Evolutionary conservation across 1,284 basidiomycete species (phyloP).

Genomic region (Pseudozyma pruni): DNA sequence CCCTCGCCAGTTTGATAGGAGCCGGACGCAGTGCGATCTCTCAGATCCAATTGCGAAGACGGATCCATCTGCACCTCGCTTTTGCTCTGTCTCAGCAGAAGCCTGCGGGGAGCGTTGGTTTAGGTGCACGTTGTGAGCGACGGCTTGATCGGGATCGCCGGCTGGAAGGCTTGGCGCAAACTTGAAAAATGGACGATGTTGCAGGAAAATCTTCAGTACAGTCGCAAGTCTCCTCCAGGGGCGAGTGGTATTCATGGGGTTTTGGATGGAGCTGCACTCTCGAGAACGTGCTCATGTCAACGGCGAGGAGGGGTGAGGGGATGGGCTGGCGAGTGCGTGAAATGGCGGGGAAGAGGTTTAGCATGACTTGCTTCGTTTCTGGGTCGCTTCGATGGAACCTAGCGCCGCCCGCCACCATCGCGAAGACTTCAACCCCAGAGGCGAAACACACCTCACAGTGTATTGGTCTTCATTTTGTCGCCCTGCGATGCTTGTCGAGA

Average conservation of each 20-base stretch:
- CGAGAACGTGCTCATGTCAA: slow-evolving; percentile 14
- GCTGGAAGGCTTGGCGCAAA: slow-evolving; percentile 2
- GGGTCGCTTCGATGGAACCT: background rate
- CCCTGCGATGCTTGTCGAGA: no score
- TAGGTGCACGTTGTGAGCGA: slow-evolving; percentile 11
- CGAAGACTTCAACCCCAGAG: no score
- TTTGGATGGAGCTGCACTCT: slow-evolving; percentile 5
- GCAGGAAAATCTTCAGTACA: no score
- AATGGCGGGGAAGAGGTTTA: slow-evolving; percentile 13
- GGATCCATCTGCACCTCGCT: no score
- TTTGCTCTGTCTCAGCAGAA: background rate
- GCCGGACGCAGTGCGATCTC: no score
- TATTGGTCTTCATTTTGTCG: no score
- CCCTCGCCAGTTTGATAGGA: no score
- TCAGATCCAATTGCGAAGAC: no score
- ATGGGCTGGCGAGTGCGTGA: slow-evolving; percentile 5
- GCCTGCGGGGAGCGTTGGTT: slow-evolving; percentile 1
- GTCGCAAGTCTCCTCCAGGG: no score
- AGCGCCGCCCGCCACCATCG: background rate
- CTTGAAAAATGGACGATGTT: background rate
- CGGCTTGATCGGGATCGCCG: slow-evolving; percentile 25
- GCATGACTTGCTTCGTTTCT: background rate
- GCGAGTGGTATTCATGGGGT: no score
- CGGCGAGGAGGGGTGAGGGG: background rate
- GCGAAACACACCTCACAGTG: no score